Evolutionary conservation across 2,329 filamentous ascomycete genomes (phyloP).

Genomic region (Trichoderma hamatum): DNA sequence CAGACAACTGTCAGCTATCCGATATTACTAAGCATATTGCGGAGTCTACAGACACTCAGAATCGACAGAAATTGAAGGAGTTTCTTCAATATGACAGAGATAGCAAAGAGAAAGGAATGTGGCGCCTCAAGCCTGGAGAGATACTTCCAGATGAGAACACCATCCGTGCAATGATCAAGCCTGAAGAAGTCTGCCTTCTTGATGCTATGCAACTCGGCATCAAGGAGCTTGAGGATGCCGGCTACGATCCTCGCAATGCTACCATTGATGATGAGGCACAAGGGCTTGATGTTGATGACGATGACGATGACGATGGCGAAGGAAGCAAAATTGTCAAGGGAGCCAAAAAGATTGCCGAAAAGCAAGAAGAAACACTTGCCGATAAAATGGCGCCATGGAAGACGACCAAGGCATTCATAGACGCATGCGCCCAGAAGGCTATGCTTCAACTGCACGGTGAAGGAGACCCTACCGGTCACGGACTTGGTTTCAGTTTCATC

Average conservation of each 20-base stretch:
- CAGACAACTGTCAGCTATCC: constrained; percentile 70
- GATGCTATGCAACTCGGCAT: constrained; percentile 97
- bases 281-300: constrained; percentile 62
- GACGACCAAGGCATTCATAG: constrained; percentile 93
- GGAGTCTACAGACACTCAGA: constrained; percentile 92
- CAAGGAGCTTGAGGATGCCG: constrained; percentile 87
- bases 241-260: constrained; percentile 70
- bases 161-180: constrained; percentile 86
- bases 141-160: constrained; percentile 76
- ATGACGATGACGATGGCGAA: constrained; percentile 51
- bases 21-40: constrained; percentile 91
- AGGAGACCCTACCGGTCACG: constrained; percentile 90
- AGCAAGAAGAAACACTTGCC: constrained; percentile 72
- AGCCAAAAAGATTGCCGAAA: constrained; percentile 50
- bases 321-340: constrained; percentile 45
- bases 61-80: constrained; percentile 94
- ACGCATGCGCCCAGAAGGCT: constrained; percentile 90
- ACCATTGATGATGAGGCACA: constrained; percentile 66
- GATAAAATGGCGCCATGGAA: constrained; percentile 95
- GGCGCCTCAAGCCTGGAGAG: constrained; percentile 76
- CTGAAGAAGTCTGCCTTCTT: constrained; percentile 90
- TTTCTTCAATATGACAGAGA: constrained; percentile 92
- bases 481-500: constrained; percentile 94
- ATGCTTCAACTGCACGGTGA: constrained; percentile 96
- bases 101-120: constrained; percentile 68